phyloP scores from a whole-genome alignment of 2,329 filamentous ascomycete genomes.

The Neopestalotiopsis clavispora region DNA sequence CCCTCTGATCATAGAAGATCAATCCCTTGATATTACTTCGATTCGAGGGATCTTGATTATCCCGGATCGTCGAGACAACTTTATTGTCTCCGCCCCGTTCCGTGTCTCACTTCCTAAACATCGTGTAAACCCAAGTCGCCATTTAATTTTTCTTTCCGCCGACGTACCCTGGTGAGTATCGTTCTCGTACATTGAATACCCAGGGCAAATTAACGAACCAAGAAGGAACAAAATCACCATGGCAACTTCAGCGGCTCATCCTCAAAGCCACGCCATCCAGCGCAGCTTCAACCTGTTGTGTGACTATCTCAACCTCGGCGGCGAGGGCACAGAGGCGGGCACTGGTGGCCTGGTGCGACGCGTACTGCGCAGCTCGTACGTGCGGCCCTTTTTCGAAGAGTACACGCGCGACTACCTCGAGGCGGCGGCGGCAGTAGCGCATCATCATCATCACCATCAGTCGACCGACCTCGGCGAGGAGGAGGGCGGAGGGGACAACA shows the following conservation, averaged over 20 bases:
- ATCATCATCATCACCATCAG: too few species aligned
- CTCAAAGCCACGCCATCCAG: constrained; percentile 8
- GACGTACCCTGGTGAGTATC: too few species aligned
- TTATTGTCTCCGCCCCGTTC: not conserved
- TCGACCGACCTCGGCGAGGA: too few species aligned
- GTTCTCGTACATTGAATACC: not conserved
- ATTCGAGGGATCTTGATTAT: not conserved
- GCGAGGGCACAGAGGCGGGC: constrained; percentile 20
- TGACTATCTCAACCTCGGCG: constrained; percentile 30
- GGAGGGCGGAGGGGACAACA: too few species aligned
- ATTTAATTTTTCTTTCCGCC: not conserved
- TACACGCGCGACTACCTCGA: constrained; percentile 34
- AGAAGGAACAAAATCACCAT: not conserved
- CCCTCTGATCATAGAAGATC: not conserved
- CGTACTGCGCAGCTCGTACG: constrained; percentile 27
- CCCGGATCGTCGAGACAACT: not conserved
- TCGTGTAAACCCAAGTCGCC: not conserved
- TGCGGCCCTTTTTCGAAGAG: constrained; percentile 34
- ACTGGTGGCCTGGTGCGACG: constrained; percentile 16
- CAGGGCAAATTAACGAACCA: not conserved
- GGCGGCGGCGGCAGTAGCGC: not conserved
- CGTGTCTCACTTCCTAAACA: not conserved
- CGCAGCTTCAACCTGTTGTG: constrained; percentile 21
- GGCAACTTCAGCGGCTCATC: not conserved
- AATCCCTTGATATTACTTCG: not conserved